Percentiles rank a stretch among this genome's conserved stretches.
Evolutionary conservation across 164 flowering plant genomes (phyloP).

Genomic region (Tetrastigma voinierianum): DNA sequence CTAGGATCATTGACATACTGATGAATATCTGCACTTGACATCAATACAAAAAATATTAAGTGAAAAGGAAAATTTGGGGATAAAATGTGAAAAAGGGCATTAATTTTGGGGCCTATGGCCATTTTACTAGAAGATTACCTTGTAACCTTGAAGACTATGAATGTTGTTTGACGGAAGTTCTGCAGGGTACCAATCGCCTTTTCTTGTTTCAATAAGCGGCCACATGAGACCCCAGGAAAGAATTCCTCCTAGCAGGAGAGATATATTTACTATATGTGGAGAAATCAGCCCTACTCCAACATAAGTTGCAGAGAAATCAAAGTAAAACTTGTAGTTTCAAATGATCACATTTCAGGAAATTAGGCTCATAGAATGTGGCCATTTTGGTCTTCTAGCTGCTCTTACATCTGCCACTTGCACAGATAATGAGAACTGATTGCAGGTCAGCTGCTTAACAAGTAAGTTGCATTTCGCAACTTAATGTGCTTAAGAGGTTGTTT

Average conservation of each 20-base stretch:
- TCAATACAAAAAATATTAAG: background rate
- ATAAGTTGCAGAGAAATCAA: slow-evolving; percentile 28
- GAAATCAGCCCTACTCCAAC: slow-evolving; percentile 34
- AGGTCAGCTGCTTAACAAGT: no score
- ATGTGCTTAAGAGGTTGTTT: no score
- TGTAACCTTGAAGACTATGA: slow-evolving; percentile 43
- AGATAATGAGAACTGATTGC: no score
- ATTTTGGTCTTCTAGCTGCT: no score
- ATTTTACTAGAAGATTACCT: slow-evolving; percentile 15
- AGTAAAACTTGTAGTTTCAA: slow-evolving; percentile 18
- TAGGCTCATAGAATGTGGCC: no score
- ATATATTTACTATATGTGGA: slow-evolving; percentile 35
- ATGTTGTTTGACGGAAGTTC: slow-evolving; percentile 20
- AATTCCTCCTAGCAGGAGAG: slow-evolving; percentile 45
- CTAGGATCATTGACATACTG: slow-evolving; percentile 46
- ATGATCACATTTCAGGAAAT: no score
- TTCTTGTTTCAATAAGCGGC: slow-evolving; percentile 40
- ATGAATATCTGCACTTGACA: slow-evolving; percentile 36
- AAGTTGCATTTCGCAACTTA: no score
- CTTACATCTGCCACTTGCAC: no score
- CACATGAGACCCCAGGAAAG: slow-evolving; percentile 64
- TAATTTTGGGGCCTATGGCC: background rate
- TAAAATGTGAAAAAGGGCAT: no score
- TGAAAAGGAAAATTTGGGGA: no score
- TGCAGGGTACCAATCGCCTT: slow-evolving; percentile 38